A percentile compares a stretch with the other conserved stretches of the same genome.
Conservation (phyloP, 2,329 filamentous ascomycete species). For the Trichoderma sp. region DNA sequence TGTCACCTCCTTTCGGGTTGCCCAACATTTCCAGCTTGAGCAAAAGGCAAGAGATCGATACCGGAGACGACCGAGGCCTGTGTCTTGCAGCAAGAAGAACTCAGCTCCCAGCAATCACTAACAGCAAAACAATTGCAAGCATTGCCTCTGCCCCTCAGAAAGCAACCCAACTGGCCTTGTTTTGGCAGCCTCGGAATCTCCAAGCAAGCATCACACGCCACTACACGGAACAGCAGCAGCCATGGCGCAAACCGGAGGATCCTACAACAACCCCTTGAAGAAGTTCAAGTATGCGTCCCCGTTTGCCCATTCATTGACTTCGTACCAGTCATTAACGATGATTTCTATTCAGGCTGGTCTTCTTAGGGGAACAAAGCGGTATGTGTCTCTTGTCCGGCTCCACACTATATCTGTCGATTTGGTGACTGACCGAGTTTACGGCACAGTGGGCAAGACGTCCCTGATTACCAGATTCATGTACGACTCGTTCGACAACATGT, state of each 20-base stretch:
- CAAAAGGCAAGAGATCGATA: neutral
- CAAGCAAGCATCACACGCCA: constrained; percentile 5
- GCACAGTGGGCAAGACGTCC: constrained; percentile 96
- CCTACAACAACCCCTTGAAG: constrained; percentile 99
- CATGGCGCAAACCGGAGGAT: constrained; percentile 81
- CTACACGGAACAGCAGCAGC: constrained; percentile 28
- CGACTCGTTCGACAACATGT: constrained; percentile 99
- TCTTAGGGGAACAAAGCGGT: constrained; percentile 98
- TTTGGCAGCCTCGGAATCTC: neutral
- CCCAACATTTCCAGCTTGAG: neutral
- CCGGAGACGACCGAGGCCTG: neutral
- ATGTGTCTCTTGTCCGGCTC: constrained; percentile 39
- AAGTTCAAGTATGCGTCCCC: constrained; percentile 82
- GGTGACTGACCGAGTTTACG: constrained; percentile 27
- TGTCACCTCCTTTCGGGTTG: constrained; percentile 18
- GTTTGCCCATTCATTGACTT: neutral
- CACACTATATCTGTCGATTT: constrained; percentile 9
- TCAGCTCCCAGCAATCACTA: neutral
- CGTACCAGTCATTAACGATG: constrained; percentile 6
- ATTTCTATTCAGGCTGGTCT: constrained; percentile 70
- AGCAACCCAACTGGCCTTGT: neutral
- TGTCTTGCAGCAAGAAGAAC: neutral
- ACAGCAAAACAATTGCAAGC: neutral
- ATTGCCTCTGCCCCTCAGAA: neutral
- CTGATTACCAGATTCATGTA: constrained; percentile 99